Conservation (phyloP, 192 early-diverging fungal genomes). For the Coemansia nantahalensis region DNA sequence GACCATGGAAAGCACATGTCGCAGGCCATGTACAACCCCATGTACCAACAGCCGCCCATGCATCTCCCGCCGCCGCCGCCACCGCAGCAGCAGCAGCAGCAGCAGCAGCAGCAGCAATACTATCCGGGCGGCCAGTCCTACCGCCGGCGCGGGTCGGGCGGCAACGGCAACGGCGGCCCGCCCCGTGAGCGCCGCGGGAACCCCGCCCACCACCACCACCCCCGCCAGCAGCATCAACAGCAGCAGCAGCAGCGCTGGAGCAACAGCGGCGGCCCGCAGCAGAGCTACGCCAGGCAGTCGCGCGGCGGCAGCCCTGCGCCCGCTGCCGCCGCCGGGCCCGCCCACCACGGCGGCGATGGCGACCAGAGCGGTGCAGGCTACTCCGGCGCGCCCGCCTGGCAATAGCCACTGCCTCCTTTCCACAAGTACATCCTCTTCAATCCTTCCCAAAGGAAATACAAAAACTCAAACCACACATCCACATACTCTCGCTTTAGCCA, state of each 20-base stretch:
- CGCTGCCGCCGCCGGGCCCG: too few species aligned
- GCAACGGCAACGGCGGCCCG: conserved; percentile 15
- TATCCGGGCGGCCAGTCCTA: conserved; percentile 14
- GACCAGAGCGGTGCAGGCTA: background rate
- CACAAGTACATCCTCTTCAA: too few species aligned
- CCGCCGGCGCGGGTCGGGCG: conserved; percentile 28
- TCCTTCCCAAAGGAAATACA: too few species aligned
- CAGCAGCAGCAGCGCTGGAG: conserved; percentile 46
- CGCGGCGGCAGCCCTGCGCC: background rate
- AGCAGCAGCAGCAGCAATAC: conserved; percentile 13
- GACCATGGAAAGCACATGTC: conserved; percentile 10
- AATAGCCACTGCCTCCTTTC: too few species aligned
- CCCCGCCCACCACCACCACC: conserved; percentile 13
- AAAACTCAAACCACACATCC: too few species aligned
- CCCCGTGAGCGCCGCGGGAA: conserved; percentile 27
- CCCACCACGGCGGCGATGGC: too few species aligned
- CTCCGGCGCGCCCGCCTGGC: background rate
- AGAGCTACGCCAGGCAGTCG: conserved; percentile 14
- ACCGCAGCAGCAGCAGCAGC: conserved; percentile 7
- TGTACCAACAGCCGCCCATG: conserved; percentile 15
- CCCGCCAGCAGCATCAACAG: too few species aligned
- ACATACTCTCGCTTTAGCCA: too few species aligned
- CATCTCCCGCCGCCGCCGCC: too few species aligned
- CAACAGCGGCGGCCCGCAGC: conserved; percentile 7
- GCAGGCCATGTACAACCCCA: conserved; percentile 5